A percentile compares a stretch with the other conserved stretches of the same genome.
Evolutionary conservation across 177 flowering plant species (phyloP).

Genomic region (Vitis hybrid): DNA sequence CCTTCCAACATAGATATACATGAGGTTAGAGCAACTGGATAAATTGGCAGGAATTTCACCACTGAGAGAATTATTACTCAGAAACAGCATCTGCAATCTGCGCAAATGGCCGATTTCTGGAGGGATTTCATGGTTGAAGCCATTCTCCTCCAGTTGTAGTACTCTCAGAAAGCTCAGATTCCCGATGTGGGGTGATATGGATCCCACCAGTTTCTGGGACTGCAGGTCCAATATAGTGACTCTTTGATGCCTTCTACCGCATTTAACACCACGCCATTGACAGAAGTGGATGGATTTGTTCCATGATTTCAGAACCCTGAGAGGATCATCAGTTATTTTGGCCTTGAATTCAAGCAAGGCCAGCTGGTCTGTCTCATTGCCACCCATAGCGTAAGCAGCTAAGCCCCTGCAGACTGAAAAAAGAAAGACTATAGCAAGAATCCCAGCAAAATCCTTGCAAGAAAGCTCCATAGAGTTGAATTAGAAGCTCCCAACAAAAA

Average conservation of each 20-base stretch:
- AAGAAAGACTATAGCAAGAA: too few relatives aligned
- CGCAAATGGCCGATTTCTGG: slow-evolving; percentile 21
- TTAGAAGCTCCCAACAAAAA: too few relatives aligned
- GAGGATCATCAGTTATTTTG: slow-evolving; percentile 21
- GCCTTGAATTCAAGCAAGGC: slow-evolving; percentile 23
- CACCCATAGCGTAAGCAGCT: neutral
- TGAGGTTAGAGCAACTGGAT: slow-evolving; percentile 18
- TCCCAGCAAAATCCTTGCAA: too few relatives aligned
- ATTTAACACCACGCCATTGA: slow-evolving; percentile 40
- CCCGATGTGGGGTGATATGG: slow-evolving; percentile 36
- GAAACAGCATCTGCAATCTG: slow-evolving; percentile 18
- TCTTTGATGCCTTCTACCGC: slow-evolving; percentile 30
- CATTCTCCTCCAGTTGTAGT: slow-evolving; percentile 25
- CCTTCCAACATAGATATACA: neutral
- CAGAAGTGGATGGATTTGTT: slow-evolving; percentile 29
- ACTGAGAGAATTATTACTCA: slow-evolving; percentile 17
- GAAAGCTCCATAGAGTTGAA: too few relatives aligned
- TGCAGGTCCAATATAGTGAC: slow-evolving; percentile 24
- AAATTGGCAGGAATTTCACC: slow-evolving; percentile 32
- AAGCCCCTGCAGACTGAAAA: too few relatives aligned
- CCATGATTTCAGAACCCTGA: slow-evolving; percentile 25
- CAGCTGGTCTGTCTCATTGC: slow-evolving; percentile 16
- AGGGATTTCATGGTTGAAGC: slow-evolving; percentile 27
- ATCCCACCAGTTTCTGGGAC: slow-evolving; percentile 17
- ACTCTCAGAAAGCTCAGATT: slow-evolving; percentile 36